Evolutionary conservation across 2,329 filamentous ascomycete genomes (phyloP), one percentile per base, ranked within the genome.

Genomic region (Botrytis porri): DNA sequence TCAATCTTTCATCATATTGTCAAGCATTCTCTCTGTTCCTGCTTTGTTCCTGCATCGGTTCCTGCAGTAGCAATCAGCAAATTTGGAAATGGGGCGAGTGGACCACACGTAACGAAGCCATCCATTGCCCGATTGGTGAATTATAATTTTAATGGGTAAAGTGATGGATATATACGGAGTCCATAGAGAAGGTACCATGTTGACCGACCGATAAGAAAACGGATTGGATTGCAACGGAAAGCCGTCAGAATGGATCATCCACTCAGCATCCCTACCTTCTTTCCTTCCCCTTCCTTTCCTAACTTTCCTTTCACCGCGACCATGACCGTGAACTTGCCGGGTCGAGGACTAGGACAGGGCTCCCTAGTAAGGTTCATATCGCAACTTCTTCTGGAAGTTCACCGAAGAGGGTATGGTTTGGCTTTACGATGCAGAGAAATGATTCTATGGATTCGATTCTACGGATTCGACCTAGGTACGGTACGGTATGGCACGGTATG

Each of bases 41-140:
- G 77, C 78, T 57, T 48, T 20, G 77, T 79, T 77, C 78, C 78
- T 79, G 77, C 78, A 78, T 78, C 61, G 77, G 77, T 78, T 75
- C 77, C 77, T 79, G 77, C 77, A 78, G 78, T 66, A 76, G 71
- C 59, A 64, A 73, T 62, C 70, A 51, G 64, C 54, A 70, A 57
- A 43, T 61, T 54, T 65, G 29, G 39, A 39, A 41, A 32, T 18
- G 41, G n/a, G 37, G n/a, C 25, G 22, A 32, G 20, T 35, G 54
- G 67, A 37, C 37, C 37, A 51, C 16, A 37, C 20, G 69, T 64
- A 62, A 67, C 25, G 67, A 70, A 39, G 41, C 32, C 43, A 62
- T 43, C 67, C 64, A 63, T 66, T 70, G 48, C 72, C 74, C 73
- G 69, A 75, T 74, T 75, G 69, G 74, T 69, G 69, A 59, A 62